These are phyloP conservation scores for Anthracocystis setariae DNA, from an alignment of 1,284 basidiomycete species.

Conservation along the genomic window DNA sequence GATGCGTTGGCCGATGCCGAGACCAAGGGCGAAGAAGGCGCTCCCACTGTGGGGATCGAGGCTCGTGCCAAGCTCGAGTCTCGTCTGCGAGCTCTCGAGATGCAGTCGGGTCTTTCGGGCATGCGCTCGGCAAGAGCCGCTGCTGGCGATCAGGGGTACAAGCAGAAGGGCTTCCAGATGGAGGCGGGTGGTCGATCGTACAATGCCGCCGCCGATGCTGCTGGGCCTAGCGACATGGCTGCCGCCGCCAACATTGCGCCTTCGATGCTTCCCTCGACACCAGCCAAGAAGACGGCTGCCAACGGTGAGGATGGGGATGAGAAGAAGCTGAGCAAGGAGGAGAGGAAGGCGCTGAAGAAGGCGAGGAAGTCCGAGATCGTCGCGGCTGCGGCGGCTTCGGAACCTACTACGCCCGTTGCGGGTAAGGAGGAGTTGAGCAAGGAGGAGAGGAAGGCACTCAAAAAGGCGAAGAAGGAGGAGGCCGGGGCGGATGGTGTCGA, in stretches of 20 bases:
- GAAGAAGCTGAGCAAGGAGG: conserved; percentile 58
- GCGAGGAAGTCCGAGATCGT: conserved; percentile 39
- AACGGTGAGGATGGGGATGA: conserved; percentile 36
- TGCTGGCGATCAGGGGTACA: conserved; percentile 56
- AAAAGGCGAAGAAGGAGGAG: conserved; percentile 55
- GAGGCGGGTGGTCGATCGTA: conserved; percentile 57
- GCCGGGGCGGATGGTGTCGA: conserved; percentile 20
- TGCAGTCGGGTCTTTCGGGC: conserved; percentile 48
- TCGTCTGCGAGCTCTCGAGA: conserved; percentile 85
- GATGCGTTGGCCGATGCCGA: conserved; percentile 94
- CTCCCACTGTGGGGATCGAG: conserved; percentile 84
- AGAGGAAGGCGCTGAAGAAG: conserved; percentile 58
- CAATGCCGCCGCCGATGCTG: conserved; percentile 63
- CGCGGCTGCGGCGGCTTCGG: too few relatives aligned
- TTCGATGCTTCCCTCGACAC: conserved; percentile 71
- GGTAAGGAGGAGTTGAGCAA: conserved; percentile 51
- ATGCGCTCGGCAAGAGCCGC: conserved; percentile 51
- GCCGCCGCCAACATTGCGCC: conserved; percentile 36
- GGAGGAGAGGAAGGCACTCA: conserved; percentile 54
- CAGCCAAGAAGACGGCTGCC: conserved; percentile 63
- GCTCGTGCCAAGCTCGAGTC: conserved; percentile 95
- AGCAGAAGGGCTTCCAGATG: conserved; percentile 64
- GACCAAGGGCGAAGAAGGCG: conserved; percentile 84
- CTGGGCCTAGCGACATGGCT: conserved; percentile 43
- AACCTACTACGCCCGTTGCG: conserved; percentile 39